Evolutionary conservation across 2,329 filamentous ascomycete species (phyloP), one percentile per base, ranked within the genome.

Genomic region (Alternaria sp.): DNA sequence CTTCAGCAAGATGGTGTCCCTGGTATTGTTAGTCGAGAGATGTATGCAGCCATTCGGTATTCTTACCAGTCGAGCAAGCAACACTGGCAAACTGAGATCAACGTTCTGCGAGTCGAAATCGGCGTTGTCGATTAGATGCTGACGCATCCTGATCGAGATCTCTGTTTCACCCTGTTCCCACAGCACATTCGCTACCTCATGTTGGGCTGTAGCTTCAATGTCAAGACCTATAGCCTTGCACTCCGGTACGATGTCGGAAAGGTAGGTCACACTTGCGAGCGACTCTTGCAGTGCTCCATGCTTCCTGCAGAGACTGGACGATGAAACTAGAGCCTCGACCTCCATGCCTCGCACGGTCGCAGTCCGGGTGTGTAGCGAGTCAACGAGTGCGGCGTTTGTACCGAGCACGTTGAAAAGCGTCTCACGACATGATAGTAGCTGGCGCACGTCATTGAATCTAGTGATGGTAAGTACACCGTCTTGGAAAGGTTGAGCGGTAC

Each of bases 81-180:
- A 82, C 65, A 95, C 92, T 2, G 95, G 73, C 41, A 79, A 55
- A 50, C 72, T 78, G 20, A 78, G 67, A 25, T 77, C 72, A 11
- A 66, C 60, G 20, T 62, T 69, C 23, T 79, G 75, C 1, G 77
- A 77, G 55, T 77, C 72, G 47, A 77, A 74, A 50, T 74, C 68
- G 45, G 71, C 69, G 55, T 75, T 65, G 30, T 74, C 71, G 28
- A 76, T 75, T 11, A 97, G 86, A 46, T 88, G 87, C 73, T 95
- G 91, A 20, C 98, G 87, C 86, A 98, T 94, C 41, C 90, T 87
- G 63, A 99, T 97, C 0, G 96, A 97, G 0, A 92, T 89, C 20
- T 90, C 88, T 83, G 93, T 92, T 79, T 99, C 95, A 12, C 94
- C 94, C 76, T 97, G 92, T 66, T 96, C 93, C 95, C 96, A 99